Percentiles rank a stretch among this genome's conserved stretches.
These are phyloP conservation scores for Penicillium bialowiezense DNA, from an alignment of 495 filamentous ascomycete species.

Conservation along the genomic window DNA sequence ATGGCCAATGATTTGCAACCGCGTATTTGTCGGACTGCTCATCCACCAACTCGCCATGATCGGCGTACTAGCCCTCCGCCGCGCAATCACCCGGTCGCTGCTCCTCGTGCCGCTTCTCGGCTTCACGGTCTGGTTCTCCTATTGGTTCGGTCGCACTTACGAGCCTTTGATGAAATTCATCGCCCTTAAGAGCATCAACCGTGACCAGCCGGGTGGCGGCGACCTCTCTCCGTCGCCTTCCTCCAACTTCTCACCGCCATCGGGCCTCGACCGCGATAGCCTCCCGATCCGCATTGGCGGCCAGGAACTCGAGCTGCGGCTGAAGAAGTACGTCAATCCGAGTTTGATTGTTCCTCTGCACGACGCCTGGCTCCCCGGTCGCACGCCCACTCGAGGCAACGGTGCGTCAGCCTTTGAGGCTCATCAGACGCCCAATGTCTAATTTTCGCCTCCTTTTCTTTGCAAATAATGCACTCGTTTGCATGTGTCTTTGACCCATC, in stretches of 20 bases:
- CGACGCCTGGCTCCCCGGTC: constrained; percentile 44
- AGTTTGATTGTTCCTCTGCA: constrained; percentile 44
- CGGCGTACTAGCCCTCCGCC: constrained; percentile 74
- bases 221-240: constrained; percentile 39
- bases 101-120: constrained; percentile 73
- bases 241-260: constrained; percentile 39
- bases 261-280: constrained; percentile 44
- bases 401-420: constrained; percentile 12
- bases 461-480: not conserved
- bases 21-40: constrained; percentile 76
- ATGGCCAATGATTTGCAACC: constrained; percentile 93
- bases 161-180: constrained; percentile 89
- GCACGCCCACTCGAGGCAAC: constrained; percentile 14
- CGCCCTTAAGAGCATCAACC: constrained; percentile 77
- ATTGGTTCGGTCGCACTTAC: constrained; percentile 70
- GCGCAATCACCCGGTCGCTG: constrained; percentile 65
- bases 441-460: not conserved
- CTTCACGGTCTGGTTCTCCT: constrained; percentile 80
- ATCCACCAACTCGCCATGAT: constrained; percentile 91
- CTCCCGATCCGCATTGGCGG: constrained; percentile 40
- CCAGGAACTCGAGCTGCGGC: constrained; percentile 36
- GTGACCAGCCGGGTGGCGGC: constrained; percentile 39
- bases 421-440: constrained; percentile 19
- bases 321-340: constrained; percentile 49
- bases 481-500: not conserved